These are phyloP conservation scores for Taphrina pruni DNA, from an alignment of 1,139 yeast genomes.

Conservation along the genomic window DNA sequence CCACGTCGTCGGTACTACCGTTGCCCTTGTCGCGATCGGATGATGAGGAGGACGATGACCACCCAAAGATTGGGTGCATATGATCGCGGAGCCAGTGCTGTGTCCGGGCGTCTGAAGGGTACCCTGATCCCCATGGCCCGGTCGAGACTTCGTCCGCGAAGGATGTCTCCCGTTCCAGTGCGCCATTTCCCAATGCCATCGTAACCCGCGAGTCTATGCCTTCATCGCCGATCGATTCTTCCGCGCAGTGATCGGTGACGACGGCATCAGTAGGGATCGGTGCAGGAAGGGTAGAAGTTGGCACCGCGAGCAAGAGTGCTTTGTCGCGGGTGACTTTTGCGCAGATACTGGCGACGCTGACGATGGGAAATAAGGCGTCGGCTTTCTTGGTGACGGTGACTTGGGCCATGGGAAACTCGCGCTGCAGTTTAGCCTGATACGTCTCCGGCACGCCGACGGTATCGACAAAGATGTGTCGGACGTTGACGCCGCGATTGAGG, in stretches of 20 bases:
- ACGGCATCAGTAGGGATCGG: neutral
- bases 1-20: slow-evolving; percentile 46
- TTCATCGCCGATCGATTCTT: too few species aligned
- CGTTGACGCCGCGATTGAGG: slow-evolving; percentile 63
- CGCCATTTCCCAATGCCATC: too few species aligned
- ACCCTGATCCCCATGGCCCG: slow-evolving; percentile 58
- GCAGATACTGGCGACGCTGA: slow-evolving; percentile 93
- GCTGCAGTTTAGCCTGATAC: slow-evolving; percentile 76
- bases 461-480: slow-evolving; percentile 72
- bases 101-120: slow-evolving; percentile 91
- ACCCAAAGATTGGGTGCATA: slow-evolving; percentile 81
- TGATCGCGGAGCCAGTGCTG: slow-evolving; percentile 67
- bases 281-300: neutral
- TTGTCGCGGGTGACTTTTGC: slow-evolving; percentile 95
- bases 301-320: slow-evolving; percentile 55
- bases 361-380: slow-evolving; percentile 90
- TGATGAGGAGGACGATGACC: slow-evolving; percentile 59
- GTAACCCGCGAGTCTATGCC: too few species aligned
- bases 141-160: slow-evolving; percentile 47
- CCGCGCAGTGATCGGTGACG: too few species aligned
- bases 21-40: too few species aligned
- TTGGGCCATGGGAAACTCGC: slow-evolving; percentile 69
- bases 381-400: slow-evolving; percentile 95
- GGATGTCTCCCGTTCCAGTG: neutral
- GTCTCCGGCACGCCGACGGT: slow-evolving; percentile 94